Base-by-base conservation (phyloP, 2,329 filamentous ascomycete genomes). In the Fusarium oligoseptatum region DNA sequence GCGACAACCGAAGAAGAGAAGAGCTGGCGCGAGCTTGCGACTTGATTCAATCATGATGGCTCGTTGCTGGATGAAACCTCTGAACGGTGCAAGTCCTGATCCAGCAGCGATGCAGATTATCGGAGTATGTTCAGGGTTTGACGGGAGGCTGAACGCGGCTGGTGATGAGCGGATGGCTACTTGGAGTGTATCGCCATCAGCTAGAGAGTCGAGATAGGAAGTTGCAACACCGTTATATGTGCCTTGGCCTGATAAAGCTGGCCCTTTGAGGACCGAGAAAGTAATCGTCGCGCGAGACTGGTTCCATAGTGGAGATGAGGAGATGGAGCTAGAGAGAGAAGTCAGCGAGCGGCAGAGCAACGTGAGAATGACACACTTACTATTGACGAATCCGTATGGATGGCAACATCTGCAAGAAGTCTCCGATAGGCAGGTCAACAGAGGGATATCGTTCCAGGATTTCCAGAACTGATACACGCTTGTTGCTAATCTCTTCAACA, bases 51-150 rank as follows among this genome's bases (percentile, higher is more conserved):
- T 15, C 36, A 39, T 39, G 17, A 60, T 60, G 17, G 56, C 36
- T 41, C 56, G 36, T 10, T 60, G 56, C 1, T 60, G 56, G 22
- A 60, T 41, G 34, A 60, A 60, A 9, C 56, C 56, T 11, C 56
- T 41, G 17, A 60, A 60, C 4, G 56, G 56, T 27, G 56, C 56
- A 27, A 60, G 20, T 7, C 56, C 56, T 27, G 56, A 39, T n/a
- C 56, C 56, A 15, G 56, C 56, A 1, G 56, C 56, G 11, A 60
- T 60, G 36, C 56, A 60, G 56, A 60, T 39, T 14, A 60, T 60
- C 34, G 56, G 56, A 2, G 56, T 60, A 15, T n/a, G 56, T 39
- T 60, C 36, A 1, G 56, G 36, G 56, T 41, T 41, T 15, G 56
- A 60, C 4, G 56, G 56, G 1, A 60, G 5, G 17, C 56, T 39